phyloP scores from a whole-genome alignment of 805 yeast genomes.

The Hemisphaericaspora nanyangensis region DNA sequence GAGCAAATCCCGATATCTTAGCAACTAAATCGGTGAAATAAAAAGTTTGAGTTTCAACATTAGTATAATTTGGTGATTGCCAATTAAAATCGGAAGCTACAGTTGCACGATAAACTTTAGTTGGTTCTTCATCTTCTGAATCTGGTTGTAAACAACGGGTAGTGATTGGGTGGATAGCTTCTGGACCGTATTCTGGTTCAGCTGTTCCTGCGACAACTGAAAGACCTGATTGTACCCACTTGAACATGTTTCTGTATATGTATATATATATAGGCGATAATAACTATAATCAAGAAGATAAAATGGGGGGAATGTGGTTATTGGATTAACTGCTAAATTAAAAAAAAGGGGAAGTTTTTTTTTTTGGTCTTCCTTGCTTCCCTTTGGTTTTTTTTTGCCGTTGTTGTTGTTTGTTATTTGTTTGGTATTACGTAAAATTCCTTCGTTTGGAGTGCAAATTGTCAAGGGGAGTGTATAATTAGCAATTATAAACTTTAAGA shows the following conservation, averaged over 20 bases:
- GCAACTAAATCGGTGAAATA: slow-evolving; percentile 66
- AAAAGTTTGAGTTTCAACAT: slow-evolving; percentile 94
- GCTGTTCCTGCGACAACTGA: slow-evolving; percentile 97
- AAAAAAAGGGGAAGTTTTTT: no score
- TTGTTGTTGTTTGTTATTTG: no score
- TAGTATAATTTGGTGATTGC: slow-evolving; percentile 72
- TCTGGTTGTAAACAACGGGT: slow-evolving; percentile 30
- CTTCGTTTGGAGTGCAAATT: no score
- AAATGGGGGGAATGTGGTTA: background rate
- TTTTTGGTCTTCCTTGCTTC: no score
- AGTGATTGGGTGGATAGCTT: slow-evolving; percentile 83
- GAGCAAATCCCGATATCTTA: slow-evolving; percentile 82
- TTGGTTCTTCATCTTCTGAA: slow-evolving; percentile 39
- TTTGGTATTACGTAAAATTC: no score
- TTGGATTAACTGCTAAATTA: no score
- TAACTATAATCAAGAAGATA: background rate
- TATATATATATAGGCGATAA: no score
- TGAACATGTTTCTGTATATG: slow-evolving; percentile 55
- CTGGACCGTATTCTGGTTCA: slow-evolving; percentile 94
- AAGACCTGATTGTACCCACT: slow-evolving; percentile 81
- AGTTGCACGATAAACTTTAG: slow-evolving; percentile 50
- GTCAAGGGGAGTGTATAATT: no score
- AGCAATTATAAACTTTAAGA: no score
- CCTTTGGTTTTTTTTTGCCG: no score
- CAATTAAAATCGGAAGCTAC: slow-evolving; percentile 69